These are phyloP conservation scores for Batrachochytrium dendrobatidis DNA, from an alignment of 371 early-diverging fungal species.

Conservation along the genomic window DNA sequence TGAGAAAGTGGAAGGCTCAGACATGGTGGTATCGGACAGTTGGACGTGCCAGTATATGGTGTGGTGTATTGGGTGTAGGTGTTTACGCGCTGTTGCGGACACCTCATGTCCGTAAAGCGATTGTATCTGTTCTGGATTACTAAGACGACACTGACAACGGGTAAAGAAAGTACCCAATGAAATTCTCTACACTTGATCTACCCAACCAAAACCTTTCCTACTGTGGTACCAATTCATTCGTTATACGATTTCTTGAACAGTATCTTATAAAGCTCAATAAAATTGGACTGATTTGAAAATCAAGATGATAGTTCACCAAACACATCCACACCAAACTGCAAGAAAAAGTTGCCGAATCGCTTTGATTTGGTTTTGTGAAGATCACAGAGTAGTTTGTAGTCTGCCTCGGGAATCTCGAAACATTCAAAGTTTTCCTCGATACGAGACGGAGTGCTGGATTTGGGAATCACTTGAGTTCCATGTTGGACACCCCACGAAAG, in stretches of 20 bases:
- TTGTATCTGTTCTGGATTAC: background rate
- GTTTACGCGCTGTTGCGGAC: background rate
- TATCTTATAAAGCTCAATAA: too few relatives aligned
- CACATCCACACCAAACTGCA: too few relatives aligned
- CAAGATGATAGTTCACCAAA: too few relatives aligned
- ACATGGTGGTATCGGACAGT: slow-evolving; percentile 24
- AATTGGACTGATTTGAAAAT: too few relatives aligned
- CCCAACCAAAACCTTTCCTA: too few relatives aligned
- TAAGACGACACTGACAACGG: too few relatives aligned
- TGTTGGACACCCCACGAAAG: slow-evolving; percentile 68
- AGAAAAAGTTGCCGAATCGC: too few relatives aligned
- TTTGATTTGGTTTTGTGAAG: slow-evolving; percentile 21
- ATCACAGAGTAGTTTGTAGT: slow-evolving; percentile 35
- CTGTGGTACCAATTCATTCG: too few relatives aligned
- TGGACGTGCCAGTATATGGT: background rate
- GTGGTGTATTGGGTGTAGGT: background rate
- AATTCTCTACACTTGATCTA: too few relatives aligned
- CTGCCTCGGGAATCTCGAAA: slow-evolving; percentile 34
- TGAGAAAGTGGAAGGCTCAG: slow-evolving; percentile 28
- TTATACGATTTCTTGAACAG: too few relatives aligned
- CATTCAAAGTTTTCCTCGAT: slow-evolving; percentile 11
- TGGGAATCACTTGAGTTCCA: slow-evolving; percentile 57
- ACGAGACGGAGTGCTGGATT: slow-evolving; percentile 50
- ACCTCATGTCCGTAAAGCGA: background rate
- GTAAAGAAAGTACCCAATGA: too few relatives aligned